These are phyloP conservation scores for Hypsizygus marmoreus DNA, from an alignment of 768 basidiomycete genomes.

Conservation along the genomic window DNA sequence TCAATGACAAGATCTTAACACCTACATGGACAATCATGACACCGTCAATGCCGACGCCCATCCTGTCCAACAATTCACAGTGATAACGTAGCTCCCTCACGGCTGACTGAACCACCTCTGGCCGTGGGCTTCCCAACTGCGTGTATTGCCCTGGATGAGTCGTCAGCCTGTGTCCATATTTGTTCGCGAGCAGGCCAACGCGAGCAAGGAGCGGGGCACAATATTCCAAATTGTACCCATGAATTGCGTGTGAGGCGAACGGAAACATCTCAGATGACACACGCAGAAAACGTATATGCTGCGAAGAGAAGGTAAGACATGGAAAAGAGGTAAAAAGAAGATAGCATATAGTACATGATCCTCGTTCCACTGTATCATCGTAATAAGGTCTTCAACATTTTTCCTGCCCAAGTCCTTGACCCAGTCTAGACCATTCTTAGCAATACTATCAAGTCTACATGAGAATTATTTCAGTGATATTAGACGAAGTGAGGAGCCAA, in stretches of 20 bases:
- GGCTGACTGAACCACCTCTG: constrained; percentile 72
- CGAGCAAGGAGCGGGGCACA: constrained; percentile 55
- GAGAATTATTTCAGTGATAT: constrained; percentile 11
- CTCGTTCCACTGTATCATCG: constrained; percentile 91
- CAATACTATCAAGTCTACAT: constrained; percentile 78
- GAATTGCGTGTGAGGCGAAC: constrained; percentile 77
- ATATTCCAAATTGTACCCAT: constrained; percentile 83
- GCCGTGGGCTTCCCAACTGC: constrained; percentile 77
- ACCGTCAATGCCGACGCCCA: constrained; percentile 80
- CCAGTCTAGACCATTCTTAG: constrained; percentile 78
- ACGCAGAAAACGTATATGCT: constrained; percentile 84
- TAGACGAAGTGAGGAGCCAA: neutral
- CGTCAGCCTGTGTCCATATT: constrained; percentile 78
- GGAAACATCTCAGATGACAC: constrained; percentile 94
- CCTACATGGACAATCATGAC: constrained; percentile 86
- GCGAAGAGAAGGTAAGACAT: neutral
- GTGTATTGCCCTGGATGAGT: constrained; percentile 89
- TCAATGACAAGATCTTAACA: neutral
- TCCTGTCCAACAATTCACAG: constrained; percentile 81
- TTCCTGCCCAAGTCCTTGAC: constrained; percentile 79
- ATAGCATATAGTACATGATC: constrained; percentile 50
- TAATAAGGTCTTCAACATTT: constrained; percentile 72
- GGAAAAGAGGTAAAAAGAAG: neutral
- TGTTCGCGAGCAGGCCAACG: constrained; percentile 67
- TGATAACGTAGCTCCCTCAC: constrained; percentile 86